Base-by-base conservation (phyloP, 352 stramenopile genomes). In the Globisporangium heterothallicum region DNA sequence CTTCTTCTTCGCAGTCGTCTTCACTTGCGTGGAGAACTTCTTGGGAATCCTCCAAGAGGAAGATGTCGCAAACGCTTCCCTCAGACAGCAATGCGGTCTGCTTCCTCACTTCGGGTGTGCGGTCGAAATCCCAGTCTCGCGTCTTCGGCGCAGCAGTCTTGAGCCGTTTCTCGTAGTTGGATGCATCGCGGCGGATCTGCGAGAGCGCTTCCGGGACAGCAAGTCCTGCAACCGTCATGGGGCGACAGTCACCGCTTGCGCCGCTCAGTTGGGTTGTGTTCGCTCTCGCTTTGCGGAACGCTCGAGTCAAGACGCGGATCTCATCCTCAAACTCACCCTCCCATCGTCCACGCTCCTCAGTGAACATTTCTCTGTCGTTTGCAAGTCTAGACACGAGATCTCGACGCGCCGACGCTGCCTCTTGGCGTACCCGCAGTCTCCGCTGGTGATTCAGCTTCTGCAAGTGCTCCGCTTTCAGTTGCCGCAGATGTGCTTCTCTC, bases 201-300 rank as follows among this genome's bases (percentile, higher is more conserved):
- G 59, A 66, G 10, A 78, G 47, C 9, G 77, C 70, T 46, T 81
- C 70, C 0, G 77, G 72, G 0, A 83, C 61, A 6, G 59, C 70
- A 14, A 86, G 61, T 13, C 74, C 77, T 16, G 72, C 74, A 14
- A 83, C 67, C 10, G 76, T 87, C 64, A 72, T 72, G 10, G 76
- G 76, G 0, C 74, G 67, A 7, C 22, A 19, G 30, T n/a, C 6
- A 14, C 26, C 14, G 12, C 32, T 24, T 2, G 12, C 32, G 32
- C 13, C 12, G 22, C 9, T 40, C 53, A 0, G 27, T 44, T 22
- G 26, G 7, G 8, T 57, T 18, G 52, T 50, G n/a, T 57, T 57
- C 1, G 54, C 48, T 8, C 42, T 65, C n/a, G 68, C 54, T 44
- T 74, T 80, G 3, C 61, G 64, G 29, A 76, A 84, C 0, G 74